Conservation (phyloP, 176 grass and related monocot genomes). For the Raddia guianensis region DNA sequence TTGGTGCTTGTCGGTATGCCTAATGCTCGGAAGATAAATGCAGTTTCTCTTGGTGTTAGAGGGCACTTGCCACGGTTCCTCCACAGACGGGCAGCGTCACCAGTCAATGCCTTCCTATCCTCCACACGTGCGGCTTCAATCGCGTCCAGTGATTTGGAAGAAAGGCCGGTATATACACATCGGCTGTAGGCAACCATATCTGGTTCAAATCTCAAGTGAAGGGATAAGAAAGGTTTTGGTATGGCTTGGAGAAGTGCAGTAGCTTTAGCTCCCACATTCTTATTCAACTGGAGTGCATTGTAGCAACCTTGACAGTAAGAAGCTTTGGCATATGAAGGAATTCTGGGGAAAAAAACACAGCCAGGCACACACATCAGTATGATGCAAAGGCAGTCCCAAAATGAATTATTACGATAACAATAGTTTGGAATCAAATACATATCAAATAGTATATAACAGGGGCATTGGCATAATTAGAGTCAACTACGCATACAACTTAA, state of each 20-base stretch:
- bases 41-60: slow-evolving; percentile 87
- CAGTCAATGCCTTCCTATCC: slow-evolving; percentile 68
- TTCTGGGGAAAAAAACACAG: slow-evolving; percentile 46
- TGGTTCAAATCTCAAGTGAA: slow-evolving; percentile 96
- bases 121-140: slow-evolving; percentile 73
- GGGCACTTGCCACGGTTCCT: slow-evolving; percentile 91
- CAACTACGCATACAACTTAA: neutral
- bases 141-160: slow-evolving; percentile 59
- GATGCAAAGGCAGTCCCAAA: neutral
- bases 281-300: slow-evolving; percentile 69
- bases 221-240: slow-evolving; percentile 91
- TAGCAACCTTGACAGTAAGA: slow-evolving; percentile 92
- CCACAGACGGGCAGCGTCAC: slow-evolving; percentile 69
- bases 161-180: slow-evolving; percentile 70
- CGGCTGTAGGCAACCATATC: slow-evolving; percentile 91
- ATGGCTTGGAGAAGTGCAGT: slow-evolving; percentile 64
- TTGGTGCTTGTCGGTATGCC: slow-evolving; percentile 65
- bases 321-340: slow-evolving; percentile 79
- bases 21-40: slow-evolving; percentile 79
- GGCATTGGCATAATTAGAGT: slow-evolving; percentile 11
- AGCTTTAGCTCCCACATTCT: slow-evolving; percentile 72
- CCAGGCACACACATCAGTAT: slow-evolving; percentile 21
- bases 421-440: slow-evolving; percentile 3
- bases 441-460: neutral
- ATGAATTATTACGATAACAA: slow-evolving; percentile 5